Base-by-base conservation (phyloP, 1,284 basidiomycete species). In the Meira miltonrushii region DNA sequence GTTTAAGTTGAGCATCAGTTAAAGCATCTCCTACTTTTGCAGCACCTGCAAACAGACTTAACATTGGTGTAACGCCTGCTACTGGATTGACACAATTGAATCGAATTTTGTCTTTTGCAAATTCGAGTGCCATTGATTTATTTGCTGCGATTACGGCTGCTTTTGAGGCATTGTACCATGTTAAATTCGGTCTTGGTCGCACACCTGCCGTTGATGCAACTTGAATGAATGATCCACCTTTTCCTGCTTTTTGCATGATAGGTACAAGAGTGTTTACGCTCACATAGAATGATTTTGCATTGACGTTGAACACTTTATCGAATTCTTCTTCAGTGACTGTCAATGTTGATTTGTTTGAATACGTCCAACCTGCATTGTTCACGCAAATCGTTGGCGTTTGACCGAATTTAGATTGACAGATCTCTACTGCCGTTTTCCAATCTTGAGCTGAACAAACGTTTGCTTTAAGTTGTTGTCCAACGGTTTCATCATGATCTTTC, bases 331-430 rank as follows among this genome's bases (percentile, higher is more conserved):
- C 60, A 11, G 12, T 21, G 2, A 68, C 65, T 0, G 53, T 13
- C 0, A 66, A 47, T 1, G 61, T 50, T 37, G 48, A 15, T 50
- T 68, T 67, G 47, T 68, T 64, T 3, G 40, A 46, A 21, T 68
- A 68, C 15, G 67, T 68, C 67, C 67, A 68, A 3, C 67, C 67
- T 0, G 67, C 67, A 40, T 68, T 68, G 46, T 68, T 68, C 10
- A 68, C 62, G 0, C 66, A 33, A 1, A 66, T 37, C 12, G 43
- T 59, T 0, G 65, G 65, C 0, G 28, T 10, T 0, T 7, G 25
- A 5, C 52, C 57, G n/a, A 61, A 66, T 7, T 57, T 10, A 0
- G 49, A 3, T 13, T 37, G 38, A 2, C 23, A 44, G 13, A 12
- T 54, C 0, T 8, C 3, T 11, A 66, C 33, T 0, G 60, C 57